phyloP scores from a whole-genome alignment of 1,284 basidiomycete species.

The Ustilago shanxiensis region DNA sequence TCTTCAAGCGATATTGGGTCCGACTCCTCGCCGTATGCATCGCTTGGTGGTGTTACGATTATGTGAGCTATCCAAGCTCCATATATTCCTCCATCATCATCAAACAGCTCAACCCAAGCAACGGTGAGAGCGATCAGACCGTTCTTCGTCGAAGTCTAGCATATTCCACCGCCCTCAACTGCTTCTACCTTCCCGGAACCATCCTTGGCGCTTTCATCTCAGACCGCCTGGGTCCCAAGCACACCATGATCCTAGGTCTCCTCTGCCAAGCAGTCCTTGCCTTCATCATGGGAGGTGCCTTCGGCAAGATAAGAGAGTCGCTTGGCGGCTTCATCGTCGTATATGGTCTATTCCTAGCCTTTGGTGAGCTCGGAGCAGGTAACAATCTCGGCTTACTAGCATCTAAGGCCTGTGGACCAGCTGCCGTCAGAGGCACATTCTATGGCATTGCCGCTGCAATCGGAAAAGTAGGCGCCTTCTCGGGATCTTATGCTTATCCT shows the following conservation, averaged over 20 bases:
- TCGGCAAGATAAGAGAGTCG: slow-evolving; percentile 46
- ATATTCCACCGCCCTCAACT: slow-evolving; percentile 71
- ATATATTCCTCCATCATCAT: slow-evolving; percentile 86
- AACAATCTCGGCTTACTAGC: slow-evolving; percentile 66
- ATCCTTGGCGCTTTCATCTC: slow-evolving; percentile 82
- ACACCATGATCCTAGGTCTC: slow-evolving; percentile 63
- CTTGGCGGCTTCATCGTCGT: slow-evolving; percentile 76
- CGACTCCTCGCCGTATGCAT: slow-evolving; percentile 79
- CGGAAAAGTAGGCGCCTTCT: slow-evolving; percentile 77
- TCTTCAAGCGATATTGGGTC: slow-evolving; percentile 84
- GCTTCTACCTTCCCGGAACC: slow-evolving; percentile 76
- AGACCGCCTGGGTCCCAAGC: slow-evolving; percentile 66
- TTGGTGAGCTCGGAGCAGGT: slow-evolving; percentile 79
- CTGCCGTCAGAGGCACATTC: slow-evolving; percentile 59
- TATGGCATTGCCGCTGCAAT: slow-evolving; percentile 77
- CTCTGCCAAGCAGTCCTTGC: slow-evolving; percentile 71
- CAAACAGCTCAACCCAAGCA: slow-evolving; percentile 74
- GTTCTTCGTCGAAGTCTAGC: slow-evolving; percentile 43
- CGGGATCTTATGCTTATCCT: slow-evolving; percentile 60
- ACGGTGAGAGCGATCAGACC: slow-evolving; percentile 31
- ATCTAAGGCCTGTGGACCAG: slow-evolving; percentile 55
- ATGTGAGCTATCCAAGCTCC: slow-evolving; percentile 71
- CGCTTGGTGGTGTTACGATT: slow-evolving; percentile 74
- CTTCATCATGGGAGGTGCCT: slow-evolving; percentile 72
- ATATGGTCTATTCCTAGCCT: slow-evolving; percentile 89